Conservation (phyloP, 2,329 filamentous ascomycete species). For the Ceratocystis colombiana region DNA sequence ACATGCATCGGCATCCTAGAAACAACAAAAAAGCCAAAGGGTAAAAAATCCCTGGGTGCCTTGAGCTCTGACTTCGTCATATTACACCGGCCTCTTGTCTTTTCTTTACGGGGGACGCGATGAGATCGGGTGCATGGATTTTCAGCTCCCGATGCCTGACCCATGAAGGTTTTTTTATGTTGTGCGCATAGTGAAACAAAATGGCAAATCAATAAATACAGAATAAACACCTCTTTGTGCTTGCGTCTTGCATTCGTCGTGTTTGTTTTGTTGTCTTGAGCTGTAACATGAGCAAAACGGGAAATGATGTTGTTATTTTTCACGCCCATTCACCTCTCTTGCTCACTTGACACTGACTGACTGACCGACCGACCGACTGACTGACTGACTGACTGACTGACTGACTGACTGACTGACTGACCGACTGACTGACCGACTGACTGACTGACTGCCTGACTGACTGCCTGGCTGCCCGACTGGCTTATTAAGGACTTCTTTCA, state of each 20-base stretch:
- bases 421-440: too few species aligned
- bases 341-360: background rate
- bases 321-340: background rate
- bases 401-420: too few species aligned
- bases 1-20: too few species aligned
- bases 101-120: background rate
- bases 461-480: too few species aligned
- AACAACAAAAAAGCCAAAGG: background rate
- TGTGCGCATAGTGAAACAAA: background rate
- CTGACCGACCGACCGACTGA: too few species aligned
- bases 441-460: too few species aligned
- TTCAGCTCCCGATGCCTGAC: slow-evolving; percentile 13
- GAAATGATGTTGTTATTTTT: background rate
- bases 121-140: slow-evolving; percentile 13
- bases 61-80: background rate
- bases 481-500: too few species aligned
- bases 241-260: background rate
- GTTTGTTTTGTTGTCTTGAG: background rate
- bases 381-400: too few species aligned
- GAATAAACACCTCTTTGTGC: background rate
- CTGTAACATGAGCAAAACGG: slow-evolving; percentile 5
- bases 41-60: background rate
- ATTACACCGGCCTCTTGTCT: background rate
- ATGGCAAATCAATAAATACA: background rate
- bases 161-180: background rate